Conservation (phyloP, 1,139 yeast genomes). For the Kazachstania sp. region DNA sequence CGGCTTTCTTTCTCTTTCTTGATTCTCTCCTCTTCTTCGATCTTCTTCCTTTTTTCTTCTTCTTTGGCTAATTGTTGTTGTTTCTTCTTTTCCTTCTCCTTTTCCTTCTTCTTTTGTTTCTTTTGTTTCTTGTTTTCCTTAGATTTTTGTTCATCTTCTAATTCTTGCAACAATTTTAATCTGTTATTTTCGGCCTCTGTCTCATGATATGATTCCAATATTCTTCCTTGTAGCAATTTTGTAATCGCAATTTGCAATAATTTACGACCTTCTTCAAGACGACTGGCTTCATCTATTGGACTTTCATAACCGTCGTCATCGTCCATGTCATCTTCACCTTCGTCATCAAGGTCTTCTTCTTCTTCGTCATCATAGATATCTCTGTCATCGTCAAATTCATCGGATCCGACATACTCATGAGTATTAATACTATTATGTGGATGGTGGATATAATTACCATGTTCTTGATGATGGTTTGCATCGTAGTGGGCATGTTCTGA, state of each 20-base stretch:
- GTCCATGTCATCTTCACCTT: conserved; percentile 29
- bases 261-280: conserved; percentile 68
- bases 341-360: conserved; percentile 25
- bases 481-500: conserved; percentile 6
- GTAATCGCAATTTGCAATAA: conserved; percentile 71
- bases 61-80: conserved; percentile 67
- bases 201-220: conserved; percentile 68
- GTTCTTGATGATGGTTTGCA: background rate
- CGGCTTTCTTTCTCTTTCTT: conserved; percentile 38
- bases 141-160: conserved; percentile 71
- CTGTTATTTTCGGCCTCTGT: conserved; percentile 75
- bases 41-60: conserved; percentile 33
- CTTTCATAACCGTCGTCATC: conserved; percentile 29
- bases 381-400: conserved; percentile 12
- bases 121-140: conserved; percentile 69
- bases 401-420: conserved; percentile 2
- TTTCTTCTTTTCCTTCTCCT: conserved; percentile 73
- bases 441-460: background rate
- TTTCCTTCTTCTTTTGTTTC: conserved; percentile 66
- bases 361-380: conserved; percentile 23
- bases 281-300: conserved; percentile 45
- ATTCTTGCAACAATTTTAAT: conserved; percentile 62
- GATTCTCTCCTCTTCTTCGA: conserved; percentile 36
- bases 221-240: conserved; percentile 60
- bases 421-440: conserved; percentile 1